Evolutionary conservation across 73 alveolate species (phyloP).

Genomic region (Tetrahymena elliotti): DNA sequence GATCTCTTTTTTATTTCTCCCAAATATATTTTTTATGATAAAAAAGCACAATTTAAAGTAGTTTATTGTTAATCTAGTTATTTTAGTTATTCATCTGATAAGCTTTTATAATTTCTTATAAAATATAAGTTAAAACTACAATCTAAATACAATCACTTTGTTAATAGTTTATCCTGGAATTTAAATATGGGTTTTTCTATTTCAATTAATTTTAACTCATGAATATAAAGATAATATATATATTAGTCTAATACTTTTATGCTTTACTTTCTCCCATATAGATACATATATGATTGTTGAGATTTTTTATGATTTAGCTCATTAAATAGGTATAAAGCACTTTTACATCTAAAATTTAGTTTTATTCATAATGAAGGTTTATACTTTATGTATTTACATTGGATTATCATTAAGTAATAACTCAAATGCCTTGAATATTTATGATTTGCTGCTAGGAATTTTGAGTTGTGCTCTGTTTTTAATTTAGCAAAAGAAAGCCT

Average conservation of each 20-base stretch:
- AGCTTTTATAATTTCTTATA: neutral
- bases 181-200: neutral
- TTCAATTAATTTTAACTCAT: neutral
- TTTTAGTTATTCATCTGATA: neutral
- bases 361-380: neutral
- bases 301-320: neutral
- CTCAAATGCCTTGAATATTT: no score
- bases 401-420: neutral
- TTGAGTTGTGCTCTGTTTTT: neutral
- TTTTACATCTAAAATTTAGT: no score
- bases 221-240: neutral
- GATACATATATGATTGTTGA: neutral
- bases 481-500: neutral
- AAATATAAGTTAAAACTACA: neutral
- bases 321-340: neutral
- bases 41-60: neutral
- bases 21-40: neutral
- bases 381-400: neutral
- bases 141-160: neutral
- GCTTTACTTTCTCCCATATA: neutral
- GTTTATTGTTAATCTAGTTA: no score
- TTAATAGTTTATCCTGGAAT: neutral
- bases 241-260: neutral
- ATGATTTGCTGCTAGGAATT: neutral
- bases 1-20: no score